These are phyloP conservation scores for Eutrema japonicum DNA, from an alignment of 345 rosid species.

Conservation along the genomic window DNA sequence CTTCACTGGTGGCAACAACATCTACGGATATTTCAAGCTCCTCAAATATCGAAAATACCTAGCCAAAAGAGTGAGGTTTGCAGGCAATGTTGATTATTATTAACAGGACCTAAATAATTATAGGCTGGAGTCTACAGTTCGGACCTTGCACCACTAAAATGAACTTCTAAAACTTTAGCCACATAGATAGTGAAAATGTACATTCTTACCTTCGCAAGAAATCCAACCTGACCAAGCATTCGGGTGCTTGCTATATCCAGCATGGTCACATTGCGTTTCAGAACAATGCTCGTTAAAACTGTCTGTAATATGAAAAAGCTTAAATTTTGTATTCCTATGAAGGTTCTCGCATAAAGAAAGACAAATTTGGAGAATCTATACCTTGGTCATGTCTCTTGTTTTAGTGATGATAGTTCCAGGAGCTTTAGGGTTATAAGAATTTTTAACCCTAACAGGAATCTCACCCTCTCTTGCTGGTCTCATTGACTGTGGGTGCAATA, in stretches of 20 bases:
- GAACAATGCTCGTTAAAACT: conserved; percentile 93
- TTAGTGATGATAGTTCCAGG: conserved; percentile 95
- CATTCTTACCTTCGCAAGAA: conserved; percentile 83
- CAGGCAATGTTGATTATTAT: conserved; percentile 11
- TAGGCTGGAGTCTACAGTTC: conserved; percentile 10
- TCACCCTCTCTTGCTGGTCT: conserved; percentile 98
- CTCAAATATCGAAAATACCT: conserved; percentile 97
- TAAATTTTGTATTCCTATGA: conserved; percentile 18
- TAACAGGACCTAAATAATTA: neutral
- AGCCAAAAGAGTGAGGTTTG: conserved; percentile 23
- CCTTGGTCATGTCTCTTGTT: conserved; percentile 92
- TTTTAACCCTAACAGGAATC: conserved; percentile 98
- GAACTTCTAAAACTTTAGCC: conserved; percentile 10
- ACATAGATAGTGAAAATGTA: conserved; percentile 18
- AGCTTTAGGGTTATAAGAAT: conserved; percentile 94
- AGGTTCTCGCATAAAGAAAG: conserved; percentile 6
- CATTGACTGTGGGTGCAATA: conserved; percentile 98
- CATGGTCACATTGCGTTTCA: conserved; percentile 98
- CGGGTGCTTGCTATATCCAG: conserved; percentile 97
- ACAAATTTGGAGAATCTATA: conserved; percentile 40
- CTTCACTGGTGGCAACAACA: conserved; percentile 99
- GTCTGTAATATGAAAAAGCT: conserved; percentile 60
- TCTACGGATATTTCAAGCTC: conserved; percentile 97
- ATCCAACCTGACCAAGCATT: conserved; percentile 98
- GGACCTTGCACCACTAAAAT: neutral